Evolutionary conservation across 495 filamentous ascomycete genomes (phyloP).

Genomic region (Xeromyces bisporus): DNA sequence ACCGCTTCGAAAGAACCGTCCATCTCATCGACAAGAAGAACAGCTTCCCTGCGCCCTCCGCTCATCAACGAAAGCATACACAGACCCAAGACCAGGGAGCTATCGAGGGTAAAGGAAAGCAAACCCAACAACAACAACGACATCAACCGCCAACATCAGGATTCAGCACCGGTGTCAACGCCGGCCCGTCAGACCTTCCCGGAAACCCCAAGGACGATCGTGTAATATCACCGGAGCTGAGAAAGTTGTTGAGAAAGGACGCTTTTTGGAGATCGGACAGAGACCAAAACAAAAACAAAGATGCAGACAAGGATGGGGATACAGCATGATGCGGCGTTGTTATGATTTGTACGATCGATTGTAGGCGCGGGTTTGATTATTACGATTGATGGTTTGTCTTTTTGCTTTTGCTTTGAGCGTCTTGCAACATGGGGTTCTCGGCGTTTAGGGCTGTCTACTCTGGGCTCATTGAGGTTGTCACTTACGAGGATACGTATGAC

Average conservation of each 20-base stretch:
- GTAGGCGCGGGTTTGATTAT: too few relatives aligned
- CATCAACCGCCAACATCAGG: conserved; percentile 9
- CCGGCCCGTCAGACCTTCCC: conserved; percentile 8
- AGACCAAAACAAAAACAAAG: too few relatives aligned
- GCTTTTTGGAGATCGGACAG: conserved; percentile 28
- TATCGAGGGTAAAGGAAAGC: conserved; percentile 28
- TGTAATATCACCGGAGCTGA: conserved; percentile 67
- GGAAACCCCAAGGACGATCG: conserved; percentile 19
- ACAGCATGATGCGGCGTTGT: too few relatives aligned
- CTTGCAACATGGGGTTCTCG: too few relatives aligned
- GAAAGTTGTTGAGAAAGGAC: conserved; percentile 54
- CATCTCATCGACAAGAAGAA: conserved; percentile 78
- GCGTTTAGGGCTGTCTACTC: too few relatives aligned
- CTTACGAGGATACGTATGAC: too few relatives aligned
- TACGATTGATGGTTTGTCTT: too few relatives aligned
- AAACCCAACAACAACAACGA: too few relatives aligned
- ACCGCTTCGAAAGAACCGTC: conserved; percentile 68
- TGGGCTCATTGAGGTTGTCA: too few relatives aligned
- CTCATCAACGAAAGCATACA: conserved; percentile 32
- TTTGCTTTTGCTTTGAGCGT: too few relatives aligned
- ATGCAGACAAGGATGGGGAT: too few relatives aligned
- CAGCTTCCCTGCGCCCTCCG: conserved; percentile 52
- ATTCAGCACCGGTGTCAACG: conserved; percentile 12
- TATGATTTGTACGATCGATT: too few relatives aligned
- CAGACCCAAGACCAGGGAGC: conserved; percentile 5